Conservation (phyloP, 2,329 filamentous ascomycete genomes). For the Verticillium nonalfalfae region DNA sequence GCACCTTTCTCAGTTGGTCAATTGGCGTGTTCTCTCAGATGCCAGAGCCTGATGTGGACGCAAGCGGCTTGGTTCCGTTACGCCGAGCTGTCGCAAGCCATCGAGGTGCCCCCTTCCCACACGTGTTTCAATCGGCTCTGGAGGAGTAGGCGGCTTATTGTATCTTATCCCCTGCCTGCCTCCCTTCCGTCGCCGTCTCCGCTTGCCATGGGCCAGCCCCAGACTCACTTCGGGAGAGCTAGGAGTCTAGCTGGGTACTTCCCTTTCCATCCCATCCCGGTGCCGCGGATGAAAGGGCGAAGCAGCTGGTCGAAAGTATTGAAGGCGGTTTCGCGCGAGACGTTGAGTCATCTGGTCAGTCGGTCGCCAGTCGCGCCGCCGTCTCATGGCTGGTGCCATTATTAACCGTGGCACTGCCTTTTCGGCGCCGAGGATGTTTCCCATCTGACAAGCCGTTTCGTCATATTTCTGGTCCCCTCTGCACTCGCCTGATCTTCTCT, state of each 20-base stretch:
- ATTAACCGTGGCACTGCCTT: conserved; percentile 10
- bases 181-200: not conserved
- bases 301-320: not conserved
- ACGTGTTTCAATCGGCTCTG: not conserved
- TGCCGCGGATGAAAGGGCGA: conserved; percentile 2
- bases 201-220: not conserved
- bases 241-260: not conserved
- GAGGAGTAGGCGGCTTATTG: not conserved
- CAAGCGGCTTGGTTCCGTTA: conserved; percentile 10
- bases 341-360: not conserved
- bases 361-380: conserved; percentile 3
- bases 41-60: not conserved
- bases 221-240: not conserved
- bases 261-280: not conserved
- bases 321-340: not conserved
- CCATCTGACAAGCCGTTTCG: not conserved
- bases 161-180: not conserved
- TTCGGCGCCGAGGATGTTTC: conserved; percentile 11
- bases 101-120: not conserved
- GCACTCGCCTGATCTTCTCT: conserved; percentile 3
- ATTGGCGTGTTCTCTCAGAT: too few species aligned
- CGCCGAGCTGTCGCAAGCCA: conserved; percentile 7
- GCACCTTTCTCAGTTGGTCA: not conserved
- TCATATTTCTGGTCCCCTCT: not conserved
- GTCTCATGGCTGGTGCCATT: conserved; percentile 5